Conservation (phyloP, 2,329 filamentous ascomycete species). For the Sclerotinia spermophila region DNA sequence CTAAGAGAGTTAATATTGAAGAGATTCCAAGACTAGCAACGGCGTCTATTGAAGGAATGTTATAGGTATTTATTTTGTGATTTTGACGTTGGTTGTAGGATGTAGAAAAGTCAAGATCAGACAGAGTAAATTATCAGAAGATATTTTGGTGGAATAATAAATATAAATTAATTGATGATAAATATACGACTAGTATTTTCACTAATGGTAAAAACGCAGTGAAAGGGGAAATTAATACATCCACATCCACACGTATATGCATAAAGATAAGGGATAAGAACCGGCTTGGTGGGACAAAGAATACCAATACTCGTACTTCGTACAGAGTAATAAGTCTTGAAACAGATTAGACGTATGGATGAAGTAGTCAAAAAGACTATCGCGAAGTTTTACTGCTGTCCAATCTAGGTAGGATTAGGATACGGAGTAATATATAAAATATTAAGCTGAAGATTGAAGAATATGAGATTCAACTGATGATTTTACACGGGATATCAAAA, state of each 20-base stretch:
- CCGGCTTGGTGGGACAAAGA: not conserved
- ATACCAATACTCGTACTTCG: not conserved
- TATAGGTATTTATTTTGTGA: not conserved
- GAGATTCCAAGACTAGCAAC: not conserved
- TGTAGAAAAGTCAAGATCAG: not conserved
- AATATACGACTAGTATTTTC: too few species aligned
- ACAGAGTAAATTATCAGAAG: not conserved
- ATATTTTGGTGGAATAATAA: not conserved
- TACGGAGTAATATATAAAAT: not conserved
- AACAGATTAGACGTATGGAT: not conserved
- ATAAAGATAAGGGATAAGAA: not conserved
- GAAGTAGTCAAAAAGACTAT: not conserved
- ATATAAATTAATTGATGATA: not conserved
- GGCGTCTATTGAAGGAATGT: not conserved
- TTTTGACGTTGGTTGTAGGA: not conserved
- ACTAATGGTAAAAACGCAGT: not conserved
- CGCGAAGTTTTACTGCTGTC: not conserved
- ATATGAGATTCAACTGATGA: not conserved
- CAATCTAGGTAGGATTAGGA: not conserved
- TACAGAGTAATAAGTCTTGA: not conserved
- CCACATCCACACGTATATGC: not conserved
- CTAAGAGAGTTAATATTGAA: not conserved
- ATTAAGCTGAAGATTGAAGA: not conserved
- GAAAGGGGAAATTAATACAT: constrained; percentile 6
- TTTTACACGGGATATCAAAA: not conserved